Percentiles rank a stretch among this genome's conserved stretches.
phyloP scores from a whole-genome alignment of 257 asterid genomes.

The Linaria vulgaris region DNA sequence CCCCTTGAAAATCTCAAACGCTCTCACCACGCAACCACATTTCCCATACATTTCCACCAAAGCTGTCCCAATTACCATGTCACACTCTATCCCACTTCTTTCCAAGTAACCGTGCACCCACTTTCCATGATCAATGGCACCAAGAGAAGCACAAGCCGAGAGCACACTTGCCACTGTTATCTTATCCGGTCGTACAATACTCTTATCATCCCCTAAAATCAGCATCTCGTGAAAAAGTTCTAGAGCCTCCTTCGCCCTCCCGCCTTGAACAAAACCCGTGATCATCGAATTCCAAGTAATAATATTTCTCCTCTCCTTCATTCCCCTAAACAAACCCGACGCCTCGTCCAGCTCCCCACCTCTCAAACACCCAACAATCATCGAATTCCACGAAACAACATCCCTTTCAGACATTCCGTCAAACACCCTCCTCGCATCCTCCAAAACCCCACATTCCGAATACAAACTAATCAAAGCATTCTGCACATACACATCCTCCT shows the following conservation, averaged over 20 bases:
- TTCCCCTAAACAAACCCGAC: conserved; percentile 45
- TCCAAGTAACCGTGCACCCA: conserved; percentile 69
- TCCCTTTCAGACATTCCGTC: conserved; percentile 66
- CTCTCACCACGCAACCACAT: conserved; percentile 59
- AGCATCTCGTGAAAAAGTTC: conserved; percentile 68
- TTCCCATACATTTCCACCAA: conserved; percentile 83
- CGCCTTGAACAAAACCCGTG: conserved; percentile 78
- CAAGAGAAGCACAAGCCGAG: conserved; percentile 84
- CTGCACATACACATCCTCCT: conserved; percentile 52
- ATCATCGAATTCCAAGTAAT: conserved; percentile 83
- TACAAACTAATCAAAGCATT: conserved; percentile 62
- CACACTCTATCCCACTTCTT: conserved; percentile 53
- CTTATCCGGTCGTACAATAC: conserved; percentile 55
- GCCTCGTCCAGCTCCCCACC: conserved; percentile 55
- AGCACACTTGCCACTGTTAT: conserved; percentile 65
- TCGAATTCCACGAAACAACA: conserved; percentile 77
- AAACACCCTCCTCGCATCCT: conserved; percentile 63
- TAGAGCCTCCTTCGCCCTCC: conserved; percentile 68
- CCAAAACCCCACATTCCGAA: conserved; percentile 43
- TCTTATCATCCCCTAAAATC: conserved; percentile 25
- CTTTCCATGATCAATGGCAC: conserved; percentile 69
- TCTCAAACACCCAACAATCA: conserved; percentile 56
- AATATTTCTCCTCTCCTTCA: conserved; percentile 51
- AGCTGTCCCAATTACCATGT: conserved; percentile 78
- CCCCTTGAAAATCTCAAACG: conserved; percentile 51